Evolutionary conservation across 768 basidiomycete species (phyloP), one percentile per base, ranked within the genome.

Genomic region (Amanita molliuscula): DNA sequence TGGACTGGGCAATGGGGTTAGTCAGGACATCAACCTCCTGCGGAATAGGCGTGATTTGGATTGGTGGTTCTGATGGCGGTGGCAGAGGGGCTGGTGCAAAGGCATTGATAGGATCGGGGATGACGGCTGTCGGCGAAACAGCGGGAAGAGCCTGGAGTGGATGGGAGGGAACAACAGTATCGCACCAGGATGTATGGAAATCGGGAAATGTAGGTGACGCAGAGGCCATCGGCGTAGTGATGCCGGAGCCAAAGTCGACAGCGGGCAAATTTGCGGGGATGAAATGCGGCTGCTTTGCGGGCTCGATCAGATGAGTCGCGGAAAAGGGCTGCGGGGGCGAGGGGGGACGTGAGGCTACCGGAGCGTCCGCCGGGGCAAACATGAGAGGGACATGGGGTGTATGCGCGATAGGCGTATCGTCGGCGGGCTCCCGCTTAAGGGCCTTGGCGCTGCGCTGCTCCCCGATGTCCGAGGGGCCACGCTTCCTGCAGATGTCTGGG

Each of bases 1-100:
- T 74, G 21, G 79, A 79, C 40, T 78, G 72, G 36, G 76, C 78
- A 47, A 78, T 67, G 18, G 70, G 62, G 16, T 65, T 62, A 48
- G 64, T 64, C 25, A 70, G 63, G 1, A 61, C 50, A 25, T 50
- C 37, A 3, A 26, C 41, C 25, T 57, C 47, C 20, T 50, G 49
- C 1, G 41, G 31, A 15, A 50, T 23, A 16, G 37, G 9, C n/a
- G 36, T 23, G 18, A 41, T 29, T 41, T 38, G 41, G 13, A 46
- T 49, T 6, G 51, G 13, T 23, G 46, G 47, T 31, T 44, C 28
- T 23, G 49, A 44, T 18, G 26, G 34, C 25, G 35, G 47, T 13
- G 60, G 48, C 55, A 53, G 48, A 13, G 53, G 38, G 25, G 47
- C 51, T 10, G 60, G 50, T 28, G 57, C 48, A 34, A 58, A 43